Evolutionary conservation across 176 grass and related monocot species (phyloP).

Genomic region (Bothriochloa decipiens): DNA sequence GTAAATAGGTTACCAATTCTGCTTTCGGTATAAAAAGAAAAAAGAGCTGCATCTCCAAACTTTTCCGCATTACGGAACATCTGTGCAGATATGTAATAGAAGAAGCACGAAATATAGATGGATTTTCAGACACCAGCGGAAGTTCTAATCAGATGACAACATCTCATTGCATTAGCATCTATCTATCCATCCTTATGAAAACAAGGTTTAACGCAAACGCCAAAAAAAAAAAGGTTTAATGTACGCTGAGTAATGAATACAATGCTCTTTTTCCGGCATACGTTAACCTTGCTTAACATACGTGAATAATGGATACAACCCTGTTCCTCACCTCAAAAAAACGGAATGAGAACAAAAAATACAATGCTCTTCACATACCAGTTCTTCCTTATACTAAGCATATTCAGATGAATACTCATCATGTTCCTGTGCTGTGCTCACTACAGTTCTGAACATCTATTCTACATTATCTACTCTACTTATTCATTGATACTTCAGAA

Average conservation of each 20-base stretch:
- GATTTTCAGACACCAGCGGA: neutral
- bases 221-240: neutral
- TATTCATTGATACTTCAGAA: slow-evolving; percentile 4
- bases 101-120: neutral
- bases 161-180: neutral
- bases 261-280: neutral
- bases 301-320: neutral
- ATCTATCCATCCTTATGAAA: neutral
- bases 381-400: neutral
- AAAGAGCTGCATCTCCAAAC: neutral
- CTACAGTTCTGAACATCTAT: neutral
- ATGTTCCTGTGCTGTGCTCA: neutral
- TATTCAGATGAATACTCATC: neutral
- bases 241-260: neutral
- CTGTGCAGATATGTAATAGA: neutral
- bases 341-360: neutral
- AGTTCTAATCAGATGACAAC: neutral
- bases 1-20: neutral
- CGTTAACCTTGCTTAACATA: neutral
- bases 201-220: neutral
- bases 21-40: neutral
- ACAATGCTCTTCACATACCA: neutral
- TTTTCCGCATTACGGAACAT: neutral
- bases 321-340: neutral
- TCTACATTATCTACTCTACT: neutral